Evolutionary conservation across 176 grass and related monocot genomes (phyloP), one percentile per base, ranked within the genome.

Genomic region (Pontederia crassipes): DNA sequence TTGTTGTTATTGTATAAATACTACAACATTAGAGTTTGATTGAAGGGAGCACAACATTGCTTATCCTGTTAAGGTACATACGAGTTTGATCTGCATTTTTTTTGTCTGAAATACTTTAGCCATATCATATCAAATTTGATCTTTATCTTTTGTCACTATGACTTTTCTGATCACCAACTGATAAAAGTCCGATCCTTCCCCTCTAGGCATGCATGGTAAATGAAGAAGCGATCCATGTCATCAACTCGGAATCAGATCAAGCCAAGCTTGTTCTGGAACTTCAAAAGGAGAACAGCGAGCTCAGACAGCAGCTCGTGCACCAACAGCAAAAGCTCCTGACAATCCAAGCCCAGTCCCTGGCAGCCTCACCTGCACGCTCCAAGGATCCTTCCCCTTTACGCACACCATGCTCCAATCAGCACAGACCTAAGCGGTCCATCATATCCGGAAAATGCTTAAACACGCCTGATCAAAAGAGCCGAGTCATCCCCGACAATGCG

Each of bases 271-370:
- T 98, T 14, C 17, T 98, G 68, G 87, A 92, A 57, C 60, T 92
- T 15, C 93, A 98, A 66, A 98, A 88, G 71, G 87, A 98, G 66
- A 98, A 98, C 14, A 71, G 87, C 58, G 71, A 83, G 53, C 72
- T 98, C 62, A 79, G 93, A 68, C 84, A 92, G 70, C 93, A 98
- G 48, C 59, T 98, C 54, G 77, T 81, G 51, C 78, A 64, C 65
- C 79, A 82, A 45, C 87, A 98, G 67, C 79, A 92, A 72, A 98
- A 92, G 85, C 62, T 92, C 61, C 61, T 92, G 47, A 68, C 61
- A 28, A 52, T 76, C 16, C 82, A 98, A 71, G 82, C 88, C 56
- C 84, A 89, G 20, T 81, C 85, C 58, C 79, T 98, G 20, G 74
- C 77, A 55, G 60, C 74, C 55, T 71, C 59, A 15, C 77, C 79